Conservation (phyloP, 2,329 filamentous ascomycete species). For the Xylariaceae sp. region DNA sequence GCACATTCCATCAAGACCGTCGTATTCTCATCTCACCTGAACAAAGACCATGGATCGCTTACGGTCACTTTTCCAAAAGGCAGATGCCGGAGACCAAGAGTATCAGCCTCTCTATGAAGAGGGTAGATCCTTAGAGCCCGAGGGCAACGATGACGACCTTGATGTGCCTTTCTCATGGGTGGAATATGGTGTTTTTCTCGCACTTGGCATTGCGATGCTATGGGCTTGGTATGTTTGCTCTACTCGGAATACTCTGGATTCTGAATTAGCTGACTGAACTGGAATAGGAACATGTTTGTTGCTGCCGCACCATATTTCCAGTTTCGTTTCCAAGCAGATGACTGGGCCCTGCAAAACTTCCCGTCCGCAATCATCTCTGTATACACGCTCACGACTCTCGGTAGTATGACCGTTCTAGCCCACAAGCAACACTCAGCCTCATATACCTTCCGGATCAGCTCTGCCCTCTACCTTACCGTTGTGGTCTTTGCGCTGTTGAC, state of each 20-base stretch:
- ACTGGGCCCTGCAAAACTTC: constrained; percentile 73
- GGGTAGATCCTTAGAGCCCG: constrained; percentile 13
- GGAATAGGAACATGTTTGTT: constrained; percentile 89
- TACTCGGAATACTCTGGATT: constrained; percentile 1
- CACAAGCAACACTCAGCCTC: constrained; percentile 76
- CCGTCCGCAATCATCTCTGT: constrained; percentile 85
- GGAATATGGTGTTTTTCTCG: constrained; percentile 78
- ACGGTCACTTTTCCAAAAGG: constrained; percentile 34
- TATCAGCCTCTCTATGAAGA: constrained; percentile 34
- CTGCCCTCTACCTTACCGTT: constrained; percentile 72
- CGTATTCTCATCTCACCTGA: not conserved
- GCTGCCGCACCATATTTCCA: constrained; percentile 93
- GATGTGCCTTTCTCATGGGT: constrained; percentile 68
- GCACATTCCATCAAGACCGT: constrained; percentile 1
- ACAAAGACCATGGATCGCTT: constrained; percentile 35
- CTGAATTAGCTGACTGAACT: constrained; percentile 5
- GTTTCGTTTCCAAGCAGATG: constrained; percentile 64
- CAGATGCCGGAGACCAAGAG: constrained; percentile 27
- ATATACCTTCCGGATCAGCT: constrained; percentile 80
- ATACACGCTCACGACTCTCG: constrained; percentile 77
- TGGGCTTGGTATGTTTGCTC: constrained; percentile 78
- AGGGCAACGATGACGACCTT: constrained; percentile 28
- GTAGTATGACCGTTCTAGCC: constrained; percentile 68
- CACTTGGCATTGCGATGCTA: constrained; percentile 88
- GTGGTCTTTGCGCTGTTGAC: constrained; percentile 71